Base-by-base conservation (phyloP, 306 rosid species). In the Cercis canadensis region DNA sequence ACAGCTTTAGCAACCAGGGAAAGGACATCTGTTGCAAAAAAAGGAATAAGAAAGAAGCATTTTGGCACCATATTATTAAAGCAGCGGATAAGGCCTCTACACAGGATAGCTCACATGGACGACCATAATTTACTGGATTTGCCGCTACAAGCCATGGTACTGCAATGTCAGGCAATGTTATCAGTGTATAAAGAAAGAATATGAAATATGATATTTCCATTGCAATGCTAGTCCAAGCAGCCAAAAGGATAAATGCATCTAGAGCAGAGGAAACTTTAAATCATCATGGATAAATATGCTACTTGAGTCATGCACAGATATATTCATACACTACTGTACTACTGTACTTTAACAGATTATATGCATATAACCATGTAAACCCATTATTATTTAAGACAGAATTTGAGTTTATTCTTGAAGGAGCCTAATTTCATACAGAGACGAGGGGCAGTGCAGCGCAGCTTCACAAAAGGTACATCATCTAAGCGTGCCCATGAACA, bases 61-160 rank as follows among this genome's bases (percentile, higher is more conserved):
- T 41, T 61, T 12, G 47, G 45, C 87, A 91, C 99, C 99, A 91
- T 87, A 94, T 94, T 68, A 73, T 67, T 78, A 94, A 78, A 76
- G 97, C 99, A 6, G 97, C 99, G 64, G 99, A 88, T 80, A 94
- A 86, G 44, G 99, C 99, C 92, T 94, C 99, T 61, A 94, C 99
- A 66, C 99, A 94, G 47, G 99, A 94, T 47, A 94, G 88, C 74
- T 94, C 75, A 70, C 99, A 94, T 14, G 99, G 99, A 64, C 92
- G 88, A 46, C 99, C 99, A 80, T 94, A 91, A 60, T 90, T 91
- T 70, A 94, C 89, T 11, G 99, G 97, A 85, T 94, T 94, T 61
- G 96, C 99, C 33, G 99, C 99, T 70, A 94, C 92, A 57, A 94
- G 85, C 99, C 98, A 89, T 36, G 97, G 96, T 80, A 94, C 98